Evolutionary conservation across 2,329 filamentous ascomycete genomes (phyloP), one percentile per base, ranked within the genome.

Genomic region (Sclerotinia minor): DNA sequence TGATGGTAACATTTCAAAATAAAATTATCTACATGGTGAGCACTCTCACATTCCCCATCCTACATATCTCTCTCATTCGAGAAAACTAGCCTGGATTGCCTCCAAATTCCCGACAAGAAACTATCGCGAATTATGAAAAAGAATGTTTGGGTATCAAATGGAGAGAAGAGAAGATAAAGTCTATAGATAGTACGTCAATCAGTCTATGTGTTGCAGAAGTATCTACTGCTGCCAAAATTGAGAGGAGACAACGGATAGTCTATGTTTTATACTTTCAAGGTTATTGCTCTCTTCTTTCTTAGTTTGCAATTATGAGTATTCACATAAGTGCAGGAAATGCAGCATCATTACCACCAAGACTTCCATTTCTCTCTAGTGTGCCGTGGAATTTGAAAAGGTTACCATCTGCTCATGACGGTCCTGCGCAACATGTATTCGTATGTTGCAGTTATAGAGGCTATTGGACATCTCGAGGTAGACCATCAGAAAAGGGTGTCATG

Each of bases 1-100:
- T 65, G 60, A 65, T 68, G 67, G 24, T 65, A 32, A 65, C 61
- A 45, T 68, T 58, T 53, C 60, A 68, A 45, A 65, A 68, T 29
- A 68, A 65, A 68, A 68, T 64, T 26, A 68, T 68, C 8, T 68
- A 65, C 9, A 68, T 65, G 57, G 59, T 64, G 55, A 64, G 59
- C 21, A 8, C 24, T 55, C 58, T 41, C 2, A 1, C 5, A 17
- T 24, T 1, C 38, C 35, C 26, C 41, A 11, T 38, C 15, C 32
- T 15, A n/a, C 17, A n/a, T 26, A n/a, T 64, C 65, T 67, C 35
- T 64, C 65, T 67, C 35, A 67, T 67, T n/a, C n/a, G 7, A 32
- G 38, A 29, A n/a, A 94, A 93, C 78, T 92, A 92, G 81, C 89
- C 91, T 0, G 89, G 89, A 57, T 79, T 93, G 63, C 90, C 90